Conservation (phyloP, 1,284 basidiomycete genomes). For the Puccinia polysora region DNA sequence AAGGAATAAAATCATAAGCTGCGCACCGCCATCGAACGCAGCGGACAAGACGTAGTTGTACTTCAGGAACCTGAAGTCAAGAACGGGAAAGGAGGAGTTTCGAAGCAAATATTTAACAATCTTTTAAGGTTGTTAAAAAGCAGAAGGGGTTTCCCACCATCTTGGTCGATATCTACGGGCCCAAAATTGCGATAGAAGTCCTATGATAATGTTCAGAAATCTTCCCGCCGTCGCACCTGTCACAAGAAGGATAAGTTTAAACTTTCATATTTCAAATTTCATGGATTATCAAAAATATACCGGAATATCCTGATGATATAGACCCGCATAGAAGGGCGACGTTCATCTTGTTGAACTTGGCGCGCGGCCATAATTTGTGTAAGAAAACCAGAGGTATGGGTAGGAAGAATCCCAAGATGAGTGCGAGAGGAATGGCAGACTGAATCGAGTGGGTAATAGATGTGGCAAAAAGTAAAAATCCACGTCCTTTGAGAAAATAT, state of each 20-base stretch:
- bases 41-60: conserved; percentile 35
- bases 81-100: no score
- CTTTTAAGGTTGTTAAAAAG: background rate
- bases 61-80: conserved; percentile 31
- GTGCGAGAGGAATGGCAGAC: background rate
- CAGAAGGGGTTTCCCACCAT: conserved; percentile 8
- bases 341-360: conserved; percentile 5
- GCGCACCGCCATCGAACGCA: conserved; percentile 30
- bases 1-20: conserved; percentile 17
- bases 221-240: conserved; percentile 24
- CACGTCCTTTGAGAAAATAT: no score
- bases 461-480: background rate
- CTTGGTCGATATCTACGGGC: conserved; percentile 13
- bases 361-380: conserved; percentile 16
- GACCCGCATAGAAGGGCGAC: conserved; percentile 13
- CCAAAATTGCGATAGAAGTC: conserved; percentile 28
- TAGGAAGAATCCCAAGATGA: conserved; percentile 8
- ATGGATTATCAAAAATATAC: background rate
- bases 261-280: background rate
- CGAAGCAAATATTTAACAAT: background rate
- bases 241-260: background rate
- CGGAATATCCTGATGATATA: background rate
- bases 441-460: background rate
- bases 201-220: conserved; percentile 15
- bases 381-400: conserved; percentile 22